Evolutionary conservation across 202 grass and related monocot genomes (phyloP).

Genomic region (Schoenoplectus triqueter): DNA sequence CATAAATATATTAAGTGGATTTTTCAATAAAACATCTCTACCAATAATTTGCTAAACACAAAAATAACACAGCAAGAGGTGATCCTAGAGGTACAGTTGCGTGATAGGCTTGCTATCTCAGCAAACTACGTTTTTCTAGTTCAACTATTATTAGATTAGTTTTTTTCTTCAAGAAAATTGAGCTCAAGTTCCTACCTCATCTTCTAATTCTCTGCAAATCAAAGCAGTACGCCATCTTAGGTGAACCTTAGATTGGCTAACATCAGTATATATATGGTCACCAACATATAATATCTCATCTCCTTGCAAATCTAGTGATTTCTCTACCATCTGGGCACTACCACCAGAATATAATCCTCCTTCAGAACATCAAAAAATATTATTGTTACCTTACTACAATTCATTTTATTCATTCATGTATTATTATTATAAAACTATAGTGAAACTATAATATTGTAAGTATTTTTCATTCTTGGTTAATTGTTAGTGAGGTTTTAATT

Average conservation of each 20-base stretch:
- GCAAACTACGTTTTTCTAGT: background rate
- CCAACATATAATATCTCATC: conserved; percentile 99
- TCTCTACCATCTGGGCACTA: conserved; percentile 95
- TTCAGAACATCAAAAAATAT: conserved; percentile 49
- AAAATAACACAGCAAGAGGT: background rate
- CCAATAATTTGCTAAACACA: background rate
- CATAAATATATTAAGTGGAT: background rate
- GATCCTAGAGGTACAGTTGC: background rate
- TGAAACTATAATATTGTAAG: conserved; percentile 4
- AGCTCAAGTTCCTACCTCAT: conserved; percentile 62
- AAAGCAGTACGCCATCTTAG: conserved; percentile 94
- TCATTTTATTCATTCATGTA: background rate
- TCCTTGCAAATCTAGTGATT: conserved; percentile 82
- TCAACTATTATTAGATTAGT: background rate
- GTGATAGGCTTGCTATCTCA: conserved; percentile 3
- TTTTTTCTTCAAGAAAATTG: background rate
- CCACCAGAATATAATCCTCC: conserved; percentile 96
- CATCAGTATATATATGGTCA: conserved; percentile 96
- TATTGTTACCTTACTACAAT: conserved; percentile 2
- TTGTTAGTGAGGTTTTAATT: background rate
- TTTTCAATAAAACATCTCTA: conserved; percentile 8
- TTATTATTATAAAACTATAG: background rate
- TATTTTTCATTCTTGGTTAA: background rate
- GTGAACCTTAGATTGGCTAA: conserved; percentile 99
- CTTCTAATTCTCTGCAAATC: conserved; percentile 92